phyloP scores from a whole-genome alignment of 2,329 filamentous ascomycete species.

The Verticillium nonalfalfae region DNA sequence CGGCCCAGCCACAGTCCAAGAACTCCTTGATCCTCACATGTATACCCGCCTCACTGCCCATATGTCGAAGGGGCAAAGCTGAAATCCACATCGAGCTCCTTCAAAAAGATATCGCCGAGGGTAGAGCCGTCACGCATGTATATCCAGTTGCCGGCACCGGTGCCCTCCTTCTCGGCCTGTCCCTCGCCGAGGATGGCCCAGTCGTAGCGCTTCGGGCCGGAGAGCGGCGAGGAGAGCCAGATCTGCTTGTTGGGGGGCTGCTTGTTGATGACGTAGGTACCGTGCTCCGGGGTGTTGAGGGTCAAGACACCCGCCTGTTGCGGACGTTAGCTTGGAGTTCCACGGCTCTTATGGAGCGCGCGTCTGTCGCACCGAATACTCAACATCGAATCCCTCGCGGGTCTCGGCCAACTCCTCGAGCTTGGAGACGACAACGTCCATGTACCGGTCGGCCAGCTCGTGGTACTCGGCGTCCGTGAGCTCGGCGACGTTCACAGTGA shows the following conservation, averaged over 20 bases:
- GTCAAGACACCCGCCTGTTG: conserved; percentile 77
- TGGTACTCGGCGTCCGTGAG: conserved; percentile 70
- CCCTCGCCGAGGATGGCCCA: conserved; percentile 71
- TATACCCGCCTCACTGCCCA: conserved; percentile 6
- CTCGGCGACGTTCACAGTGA: conserved; percentile 45
- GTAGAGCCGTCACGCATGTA: conserved; percentile 79
- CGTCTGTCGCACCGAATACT: conserved; percentile 66
- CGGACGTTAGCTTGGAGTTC: conserved; percentile 1
- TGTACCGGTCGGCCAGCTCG: conserved; percentile 67
- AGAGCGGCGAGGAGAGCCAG: conserved; percentile 88
- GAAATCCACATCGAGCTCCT: conserved; percentile 69
- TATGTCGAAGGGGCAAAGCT: conserved; percentile 16
- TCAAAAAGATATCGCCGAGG: conserved; percentile 63
- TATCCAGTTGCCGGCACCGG: conserved; percentile 71
- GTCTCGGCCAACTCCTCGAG: conserved; percentile 73
- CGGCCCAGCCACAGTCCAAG: background rate
- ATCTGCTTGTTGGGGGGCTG: conserved; percentile 97
- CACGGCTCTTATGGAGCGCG: background rate
- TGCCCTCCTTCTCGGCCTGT: conserved; percentile 74
- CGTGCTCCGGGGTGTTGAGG: conserved; percentile 60
- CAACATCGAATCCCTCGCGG: conserved; percentile 73
- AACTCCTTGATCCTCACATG: background rate
- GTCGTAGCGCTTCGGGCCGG: conserved; percentile 90
- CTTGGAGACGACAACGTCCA: conserved; percentile 49
- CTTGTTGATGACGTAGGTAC: conserved; percentile 95